A percentile compares a stretch with the other conserved stretches of the same genome.
phyloP scores from a whole-genome alignment of 495 filamentous ascomycete genomes.

The Aspergillus biplanus region DNA sequence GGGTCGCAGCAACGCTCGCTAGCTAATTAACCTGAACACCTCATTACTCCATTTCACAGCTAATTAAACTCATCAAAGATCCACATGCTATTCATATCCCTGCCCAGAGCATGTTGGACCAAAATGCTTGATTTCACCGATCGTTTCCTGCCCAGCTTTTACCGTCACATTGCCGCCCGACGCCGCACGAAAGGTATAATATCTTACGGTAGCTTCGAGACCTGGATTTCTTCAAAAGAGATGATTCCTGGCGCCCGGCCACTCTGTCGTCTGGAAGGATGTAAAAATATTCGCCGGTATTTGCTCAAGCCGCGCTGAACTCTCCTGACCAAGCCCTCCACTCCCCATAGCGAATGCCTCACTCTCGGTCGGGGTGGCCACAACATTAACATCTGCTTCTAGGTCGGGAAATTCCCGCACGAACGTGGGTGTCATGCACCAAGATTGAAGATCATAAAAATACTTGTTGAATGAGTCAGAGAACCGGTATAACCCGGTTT shows the following conservation, averaged over 20 bases:
- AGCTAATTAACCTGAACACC: no score
- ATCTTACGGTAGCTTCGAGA: no score
- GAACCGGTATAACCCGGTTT: conserved; percentile 17
- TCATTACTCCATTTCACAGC: no score
- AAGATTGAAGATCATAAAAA: conserved; percentile 22
- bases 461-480: conserved; percentile 14
- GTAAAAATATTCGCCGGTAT: conserved; percentile 12
- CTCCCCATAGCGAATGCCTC: conserved; percentile 1
- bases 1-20: no score
- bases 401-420: conserved; percentile 21
- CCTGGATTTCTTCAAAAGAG: not conserved
- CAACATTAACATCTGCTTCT: conserved; percentile 13
- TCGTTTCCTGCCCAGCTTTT: no score
- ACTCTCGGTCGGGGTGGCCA: conserved; percentile 1
- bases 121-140: no score
- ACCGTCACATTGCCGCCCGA: no score
- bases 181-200: no score
- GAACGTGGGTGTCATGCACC: conserved; percentile 22
- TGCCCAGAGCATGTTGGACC: no score
- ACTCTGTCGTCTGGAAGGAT: conserved; percentile 12
- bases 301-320: conserved; percentile 1
- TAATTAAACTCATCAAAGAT: no score
- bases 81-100: no score
- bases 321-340: conserved; percentile 7
- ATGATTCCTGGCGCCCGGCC: conserved; percentile 7